Percentiles rank a stretch among this genome's conserved stretches.
phyloP scores from a whole-genome alignment of 1,139 yeast species.

The Saccharomyces hybrid region DNA sequence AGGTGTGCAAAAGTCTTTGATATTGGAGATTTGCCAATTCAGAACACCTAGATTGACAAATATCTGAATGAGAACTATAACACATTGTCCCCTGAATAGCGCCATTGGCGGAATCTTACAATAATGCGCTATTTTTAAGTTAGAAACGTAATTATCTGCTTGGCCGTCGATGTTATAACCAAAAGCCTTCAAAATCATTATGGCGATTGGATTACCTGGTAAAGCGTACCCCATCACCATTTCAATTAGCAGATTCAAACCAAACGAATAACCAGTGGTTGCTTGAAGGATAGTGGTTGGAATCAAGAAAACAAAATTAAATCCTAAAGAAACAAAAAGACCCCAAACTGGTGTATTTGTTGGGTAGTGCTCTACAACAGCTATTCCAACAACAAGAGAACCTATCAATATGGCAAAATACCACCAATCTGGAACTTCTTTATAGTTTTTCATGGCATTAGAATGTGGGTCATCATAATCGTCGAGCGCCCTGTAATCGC shows the following conservation, averaged over 20 bases:
- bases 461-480: conserved; percentile 48
- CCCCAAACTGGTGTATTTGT: conserved; percentile 43
- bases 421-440: conserved; percentile 61
- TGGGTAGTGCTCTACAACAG: conserved; percentile 40
- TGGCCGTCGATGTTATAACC: conserved; percentile 57
- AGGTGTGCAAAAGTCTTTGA: conserved; percentile 43
- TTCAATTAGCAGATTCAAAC: conserved; percentile 54
- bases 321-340: conserved; percentile 48
- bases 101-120: conserved; percentile 55
- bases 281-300: conserved; percentile 45
- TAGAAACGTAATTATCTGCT: conserved; percentile 50
- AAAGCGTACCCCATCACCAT: conserved; percentile 55
- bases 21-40: conserved; percentile 44
- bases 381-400: conserved; percentile 44
- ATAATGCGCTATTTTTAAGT: conserved; percentile 57
- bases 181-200: conserved; percentile 51
- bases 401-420: conserved; percentile 42
- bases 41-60: conserved; percentile 48
- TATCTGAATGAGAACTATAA: conserved; percentile 39
- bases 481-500: conserved; percentile 19
- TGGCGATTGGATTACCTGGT: conserved; percentile 57
- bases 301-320: conserved; percentile 48
- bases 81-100: conserved; percentile 50
- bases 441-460: conserved; percentile 47
- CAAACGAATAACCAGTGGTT: conserved; percentile 46